Percentiles rank a stretch among this genome's conserved stretches.
Evolutionary conservation across 2,329 filamentous ascomycete species (phyloP).

Genomic region (Aspergillus sergii): DNA sequence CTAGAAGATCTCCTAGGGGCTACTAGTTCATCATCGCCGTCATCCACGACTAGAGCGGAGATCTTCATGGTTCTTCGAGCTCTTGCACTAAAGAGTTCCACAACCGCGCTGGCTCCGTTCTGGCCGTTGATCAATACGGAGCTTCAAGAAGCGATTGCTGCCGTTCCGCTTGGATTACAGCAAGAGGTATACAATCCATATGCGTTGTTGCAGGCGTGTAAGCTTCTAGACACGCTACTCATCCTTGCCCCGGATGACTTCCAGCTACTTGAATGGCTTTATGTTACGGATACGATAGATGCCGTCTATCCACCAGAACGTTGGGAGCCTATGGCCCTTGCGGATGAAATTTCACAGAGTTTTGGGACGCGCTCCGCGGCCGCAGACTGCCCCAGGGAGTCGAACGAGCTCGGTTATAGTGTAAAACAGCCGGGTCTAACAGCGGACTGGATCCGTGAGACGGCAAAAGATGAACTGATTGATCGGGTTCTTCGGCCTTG

Average conservation of each 20-base stretch:
- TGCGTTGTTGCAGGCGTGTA: conserved; percentile 86
- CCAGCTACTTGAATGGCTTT: conserved; percentile 97
- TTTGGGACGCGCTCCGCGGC: conserved; percentile 56
- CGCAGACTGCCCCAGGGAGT: conserved; percentile 28
- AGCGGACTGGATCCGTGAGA: conserved; percentile 54
- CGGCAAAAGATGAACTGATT: conserved; percentile 64
- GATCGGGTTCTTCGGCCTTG: conserved; percentile 82
- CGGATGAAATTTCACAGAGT: conserved; percentile 81
- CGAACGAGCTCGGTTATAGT: conserved; percentile 31
- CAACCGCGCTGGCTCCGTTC: conserved; percentile 77
- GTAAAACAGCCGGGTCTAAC: conserved; percentile 46
- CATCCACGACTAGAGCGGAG: conserved; percentile 83
- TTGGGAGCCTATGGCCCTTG: conserved; percentile 72
- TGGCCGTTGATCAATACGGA: conserved; percentile 92
- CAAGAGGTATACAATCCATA: conserved; percentile 77
- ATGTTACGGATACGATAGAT: conserved; percentile 94
- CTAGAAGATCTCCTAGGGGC: conserved; percentile 83
- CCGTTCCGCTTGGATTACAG: conserved; percentile 69
- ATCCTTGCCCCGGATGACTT: conserved; percentile 91
- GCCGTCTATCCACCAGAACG: conserved; percentile 79
- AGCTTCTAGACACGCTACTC: conserved; percentile 86
- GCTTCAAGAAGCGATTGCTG: conserved; percentile 76
- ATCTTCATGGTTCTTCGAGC: conserved; percentile 86
- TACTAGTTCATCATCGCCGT: conserved; percentile 86
- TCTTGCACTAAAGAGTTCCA: conserved; percentile 74